A percentile compares a stretch with the other conserved stretches of the same genome.
phyloP scores from a whole-genome alignment of 805 yeast species.

The Wickerhamomyces sydowiorum region DNA sequence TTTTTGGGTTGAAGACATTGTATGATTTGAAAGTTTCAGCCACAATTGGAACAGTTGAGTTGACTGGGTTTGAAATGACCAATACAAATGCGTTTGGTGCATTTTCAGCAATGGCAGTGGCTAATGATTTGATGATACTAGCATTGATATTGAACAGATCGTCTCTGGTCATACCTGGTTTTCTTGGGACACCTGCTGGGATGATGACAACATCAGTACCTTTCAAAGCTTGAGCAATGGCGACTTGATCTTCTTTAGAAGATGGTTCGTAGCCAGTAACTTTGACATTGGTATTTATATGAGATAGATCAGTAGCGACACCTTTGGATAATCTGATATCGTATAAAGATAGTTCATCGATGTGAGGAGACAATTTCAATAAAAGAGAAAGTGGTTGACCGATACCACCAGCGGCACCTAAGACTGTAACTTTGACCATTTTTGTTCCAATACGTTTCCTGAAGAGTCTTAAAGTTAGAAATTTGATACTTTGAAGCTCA shows the following conservation, averaged over 20 bases:
- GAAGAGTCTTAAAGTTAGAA: too few relatives aligned
- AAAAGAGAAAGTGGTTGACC: slow-evolving; percentile 89
- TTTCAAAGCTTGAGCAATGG: slow-evolving; percentile 42
- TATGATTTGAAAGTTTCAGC: slow-evolving; percentile 68
- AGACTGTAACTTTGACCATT: slow-evolving; percentile 77
- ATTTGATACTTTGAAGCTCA: too few relatives aligned
- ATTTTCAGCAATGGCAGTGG: slow-evolving; percentile 64
- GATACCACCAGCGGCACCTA: slow-evolving; percentile 93
- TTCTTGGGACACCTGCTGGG: slow-evolving; percentile 91
- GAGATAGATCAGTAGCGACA: slow-evolving; percentile 84
- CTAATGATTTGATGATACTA: slow-evolving; percentile 66
- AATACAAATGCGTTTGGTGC: slow-evolving; percentile 74
- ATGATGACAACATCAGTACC: slow-evolving; percentile 45
- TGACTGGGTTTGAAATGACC: slow-evolving; percentile 90
- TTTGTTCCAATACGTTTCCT: too few relatives aligned
- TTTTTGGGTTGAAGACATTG: slow-evolving; percentile 64
- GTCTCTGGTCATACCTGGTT: slow-evolving; percentile 93
- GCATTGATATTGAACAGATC: slow-evolving; percentile 84
- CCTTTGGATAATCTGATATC: slow-evolving; percentile 86
- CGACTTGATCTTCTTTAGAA: slow-evolving; percentile 37
- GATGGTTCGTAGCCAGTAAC: slow-evolving; percentile 59
- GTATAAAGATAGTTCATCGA: slow-evolving; percentile 65
- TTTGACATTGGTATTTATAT: slow-evolving; percentile 63
- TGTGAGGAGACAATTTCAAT: slow-evolving; percentile 60
- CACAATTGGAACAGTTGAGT: slow-evolving; percentile 87